Evolutionary conservation across 2,329 filamentous ascomycete genomes (phyloP), one percentile per base, ranked within the genome.

Genomic region (Madurella mycetomatis): DNA sequence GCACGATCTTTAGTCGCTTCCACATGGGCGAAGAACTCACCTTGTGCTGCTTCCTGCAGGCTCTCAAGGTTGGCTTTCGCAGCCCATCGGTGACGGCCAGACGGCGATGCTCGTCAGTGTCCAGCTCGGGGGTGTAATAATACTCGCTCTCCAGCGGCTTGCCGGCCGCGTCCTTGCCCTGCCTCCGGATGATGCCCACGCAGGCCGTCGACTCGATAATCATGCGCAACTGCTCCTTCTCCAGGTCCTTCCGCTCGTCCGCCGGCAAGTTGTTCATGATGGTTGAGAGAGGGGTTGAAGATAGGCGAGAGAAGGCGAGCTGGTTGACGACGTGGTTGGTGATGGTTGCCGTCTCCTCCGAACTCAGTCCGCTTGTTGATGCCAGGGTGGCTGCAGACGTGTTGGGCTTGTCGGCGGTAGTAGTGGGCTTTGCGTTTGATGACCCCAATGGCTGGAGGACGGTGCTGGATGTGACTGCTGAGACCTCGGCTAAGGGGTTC

Each of bases 41-140:
- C 89, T 97, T 97, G 73, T 99, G 94, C 69, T 94, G 90, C 75
- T 96, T 97, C 66, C 94, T 83, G 67, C 94, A 96, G 66, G 86
- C 87, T 62, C 94, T 81, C 65, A 99, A 75, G 64, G 90, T 94
- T 42, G 92, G 92, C 73, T 95, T 96, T 53, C 90, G 82, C 68
- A 96, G 76, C 50, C 90, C 89, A 62, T 92, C 86, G 1, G 92
- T 90, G 13, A 96, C 90, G 18, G 91, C 88, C 51, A 90, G 82
- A 49, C 88, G 83, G 56, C 92, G 83, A 67, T 87, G 83, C 59
- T 85, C 81, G 67, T 97, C 91, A 2, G 80, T 76, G 67, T 99
- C 94, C 65, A 84, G 80, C 70, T 97, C 92, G 0, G 92, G 88
- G 8, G 96, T 79, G 67, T 99, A 99, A 73, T 97, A 97, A 70